phyloP scores from a whole-genome alignment of 2,329 filamentous ascomycete species.

The Fulvia fulva region DNA sequence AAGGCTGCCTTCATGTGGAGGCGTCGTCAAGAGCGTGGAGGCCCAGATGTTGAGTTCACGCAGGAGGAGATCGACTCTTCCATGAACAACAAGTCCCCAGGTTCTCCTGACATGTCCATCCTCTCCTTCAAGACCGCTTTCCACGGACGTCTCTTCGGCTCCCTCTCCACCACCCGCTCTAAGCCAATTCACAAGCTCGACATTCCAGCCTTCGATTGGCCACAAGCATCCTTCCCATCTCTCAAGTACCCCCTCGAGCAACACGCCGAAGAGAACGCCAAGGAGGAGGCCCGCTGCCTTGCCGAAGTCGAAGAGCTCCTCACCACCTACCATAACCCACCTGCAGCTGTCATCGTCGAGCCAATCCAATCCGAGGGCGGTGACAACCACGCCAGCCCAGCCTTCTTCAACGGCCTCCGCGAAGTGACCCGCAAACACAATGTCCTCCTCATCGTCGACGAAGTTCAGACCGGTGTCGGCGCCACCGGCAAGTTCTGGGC shows the following conservation, averaged over 20 bases:
- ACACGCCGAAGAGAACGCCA: constrained; percentile 74
- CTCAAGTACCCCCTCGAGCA: constrained; percentile 85
- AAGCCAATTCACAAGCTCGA: constrained; percentile 95
- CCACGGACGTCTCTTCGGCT: constrained; percentile 86
- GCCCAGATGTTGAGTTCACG: constrained; percentile 72
- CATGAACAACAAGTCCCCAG: constrained; percentile 79
- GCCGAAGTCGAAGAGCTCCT: constrained; percentile 81
- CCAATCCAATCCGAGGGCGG: constrained; percentile 91
- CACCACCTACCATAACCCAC: constrained; percentile 71
- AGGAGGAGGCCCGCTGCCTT: constrained; percentile 74
- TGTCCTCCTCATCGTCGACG: constrained; percentile 84
- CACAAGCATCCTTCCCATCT: constrained; percentile 77
- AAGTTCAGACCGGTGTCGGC: constrained; percentile 90
- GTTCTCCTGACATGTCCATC: constrained; percentile 75
- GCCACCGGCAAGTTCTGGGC: constrained; percentile 95
- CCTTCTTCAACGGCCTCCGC: constrained; percentile 81
- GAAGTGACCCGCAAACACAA: constrained; percentile 72
- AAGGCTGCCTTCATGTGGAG: constrained; percentile 95
- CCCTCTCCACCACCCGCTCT: constrained; percentile 80
- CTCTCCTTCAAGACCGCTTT: constrained; percentile 84
- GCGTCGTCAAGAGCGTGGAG: constrained; percentile 75
- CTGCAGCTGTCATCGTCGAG: constrained; percentile 79
- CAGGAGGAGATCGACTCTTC: constrained; percentile 66
- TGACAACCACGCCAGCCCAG: constrained; percentile 86
- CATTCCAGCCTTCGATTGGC: constrained; percentile 94